A percentile compares a stretch with the other conserved stretches of the same genome.
Conservation (phyloP, 257 asterid species). For the Jacaranda mimosifolia region DNA sequence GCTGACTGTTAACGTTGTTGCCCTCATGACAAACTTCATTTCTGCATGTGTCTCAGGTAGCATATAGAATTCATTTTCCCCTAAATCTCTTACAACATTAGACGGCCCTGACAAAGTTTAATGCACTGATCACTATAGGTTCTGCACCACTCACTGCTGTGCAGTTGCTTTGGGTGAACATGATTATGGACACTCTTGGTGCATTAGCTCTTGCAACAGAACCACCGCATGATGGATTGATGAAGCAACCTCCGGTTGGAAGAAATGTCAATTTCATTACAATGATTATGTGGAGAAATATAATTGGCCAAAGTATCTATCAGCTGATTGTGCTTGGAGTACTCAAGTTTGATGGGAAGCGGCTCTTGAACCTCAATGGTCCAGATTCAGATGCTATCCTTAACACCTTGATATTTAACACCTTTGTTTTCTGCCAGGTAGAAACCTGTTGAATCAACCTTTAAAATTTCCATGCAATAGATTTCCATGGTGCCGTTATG, state of each 20-base stretch:
- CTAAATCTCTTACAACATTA: background rate
- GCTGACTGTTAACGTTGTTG: slow-evolving; percentile 78
- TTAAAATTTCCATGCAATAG: background rate
- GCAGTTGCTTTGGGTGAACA: slow-evolving; percentile 94
- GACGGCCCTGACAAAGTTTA: background rate
- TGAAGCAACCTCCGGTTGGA: slow-evolving; percentile 75
- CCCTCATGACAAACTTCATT: slow-evolving; percentile 73
- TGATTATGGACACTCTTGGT: slow-evolving; percentile 93
- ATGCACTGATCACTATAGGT: slow-evolving; percentile 48
- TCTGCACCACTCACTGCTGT: slow-evolving; percentile 90
- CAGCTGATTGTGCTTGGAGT: slow-evolving; percentile 72
- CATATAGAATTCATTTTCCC: background rate
- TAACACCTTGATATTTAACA: slow-evolving; percentile 81
- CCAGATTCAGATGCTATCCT: slow-evolving; percentile 55
- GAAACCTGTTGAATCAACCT: too few relatives aligned
- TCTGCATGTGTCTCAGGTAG: slow-evolving; percentile 82
- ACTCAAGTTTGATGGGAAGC: slow-evolving; percentile 61
- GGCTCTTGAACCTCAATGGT: slow-evolving; percentile 55
- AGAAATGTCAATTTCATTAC: slow-evolving; percentile 70
- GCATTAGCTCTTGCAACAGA: slow-evolving; percentile 91
- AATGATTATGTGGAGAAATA: slow-evolving; percentile 82
- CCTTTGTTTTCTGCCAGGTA: slow-evolving; percentile 92
- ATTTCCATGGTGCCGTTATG: background rate
- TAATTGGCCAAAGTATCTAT: slow-evolving; percentile 77
- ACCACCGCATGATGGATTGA: slow-evolving; percentile 80